Base-by-base conservation (phyloP, 352 stramenopile genomes). In the Pythium periplocum region DNA sequence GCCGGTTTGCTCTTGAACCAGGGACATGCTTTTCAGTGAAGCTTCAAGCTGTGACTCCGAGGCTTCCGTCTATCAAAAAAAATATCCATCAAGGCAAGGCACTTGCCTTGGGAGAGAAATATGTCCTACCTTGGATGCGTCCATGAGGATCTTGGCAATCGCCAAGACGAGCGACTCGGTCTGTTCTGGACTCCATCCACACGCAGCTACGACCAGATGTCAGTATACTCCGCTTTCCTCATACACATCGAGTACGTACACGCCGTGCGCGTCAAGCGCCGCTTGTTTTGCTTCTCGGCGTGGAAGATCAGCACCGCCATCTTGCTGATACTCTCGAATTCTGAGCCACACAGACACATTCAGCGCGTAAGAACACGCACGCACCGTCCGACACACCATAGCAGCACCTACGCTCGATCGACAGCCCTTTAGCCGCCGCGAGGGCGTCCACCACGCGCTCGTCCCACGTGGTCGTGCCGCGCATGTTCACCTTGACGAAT, bases 131-230 rank as follows among this genome's bases (percentile, higher is more conserved):
- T 87, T 89, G 38, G 75, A 68, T 5, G 66, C 64, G 11, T 92
- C 82, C 69, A 88, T 87, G 44, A 92, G 59, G 45, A 89, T 75
- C 64, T 88, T 86, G n/a, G 75, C 75, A 11, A 92, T 45, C 4
- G 75, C 77, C 2, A 86, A 62, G 30, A 90, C 77, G 0, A 66
- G 63, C 4, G 71, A 57, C 37, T 92, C 82, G 39, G 82, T 69
- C 53, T 78, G 57, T 35, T 80, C 56, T 5, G 57, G 33, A n/a
- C 73, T 69, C 79, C 80, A 90, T 41, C 82, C 82, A 8, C 67
- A 76, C 4, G 68, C 59, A 49, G 75, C 82, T 92, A 48, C 35
- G 7, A n/a, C 31, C 17, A 55, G 30, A 42, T 42, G 38, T 42
- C 38, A 42, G 38, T 12, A 42, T 42, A 42, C 7, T 42, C 12